Percentiles rank a stretch among this genome's conserved stretches.
These are phyloP conservation scores for Heritiera fomes DNA, from an alignment of 345 rosid genomes.

Conservation along the genomic window DNA sequence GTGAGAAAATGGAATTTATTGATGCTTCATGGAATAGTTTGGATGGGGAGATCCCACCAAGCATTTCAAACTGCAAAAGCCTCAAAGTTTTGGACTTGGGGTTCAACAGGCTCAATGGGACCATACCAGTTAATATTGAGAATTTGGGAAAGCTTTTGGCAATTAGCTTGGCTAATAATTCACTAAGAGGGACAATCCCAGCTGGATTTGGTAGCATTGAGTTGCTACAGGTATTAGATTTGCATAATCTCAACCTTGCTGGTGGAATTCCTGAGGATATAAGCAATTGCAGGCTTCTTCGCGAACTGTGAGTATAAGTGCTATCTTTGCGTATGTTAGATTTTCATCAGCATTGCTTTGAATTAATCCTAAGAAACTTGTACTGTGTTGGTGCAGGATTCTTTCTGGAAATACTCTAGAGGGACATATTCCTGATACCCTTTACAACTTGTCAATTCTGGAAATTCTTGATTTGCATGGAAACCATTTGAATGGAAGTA, in stretches of 20 bases:
- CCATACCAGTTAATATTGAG: constrained; percentile 54
- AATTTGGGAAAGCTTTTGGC: constrained; percentile 56
- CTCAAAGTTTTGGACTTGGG: constrained; percentile 79
- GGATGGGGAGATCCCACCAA: constrained; percentile 57
- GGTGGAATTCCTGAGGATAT: constrained; percentile 66
- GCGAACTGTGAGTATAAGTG: constrained; percentile 67
- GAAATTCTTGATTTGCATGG: constrained; percentile 72
- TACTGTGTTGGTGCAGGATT: constrained; percentile 62
- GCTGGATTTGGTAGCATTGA: constrained; percentile 61
- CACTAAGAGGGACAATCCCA: constrained; percentile 63
- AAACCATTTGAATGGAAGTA: constrained; percentile 68
- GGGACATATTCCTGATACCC: constrained; percentile 60
- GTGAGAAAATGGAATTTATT: constrained; percentile 57
- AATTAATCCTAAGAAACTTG: constrained; percentile 26
- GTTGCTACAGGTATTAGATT: constrained; percentile 69
- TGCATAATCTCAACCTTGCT: constrained; percentile 69
- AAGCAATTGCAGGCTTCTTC: constrained; percentile 74
- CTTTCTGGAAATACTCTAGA: constrained; percentile 69
- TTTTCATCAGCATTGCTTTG: constrained; percentile 22
- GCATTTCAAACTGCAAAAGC: constrained; percentile 64
- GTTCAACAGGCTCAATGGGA: constrained; percentile 69
- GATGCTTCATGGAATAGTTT: constrained; percentile 79
- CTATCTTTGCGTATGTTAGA: constrained; percentile 22
- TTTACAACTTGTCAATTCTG: constrained; percentile 68
- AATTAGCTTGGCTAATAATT: constrained; percentile 72